Conservation (phyloP, 1,284 basidiomycete genomes). For the Rhizoctonia solani region DNA sequence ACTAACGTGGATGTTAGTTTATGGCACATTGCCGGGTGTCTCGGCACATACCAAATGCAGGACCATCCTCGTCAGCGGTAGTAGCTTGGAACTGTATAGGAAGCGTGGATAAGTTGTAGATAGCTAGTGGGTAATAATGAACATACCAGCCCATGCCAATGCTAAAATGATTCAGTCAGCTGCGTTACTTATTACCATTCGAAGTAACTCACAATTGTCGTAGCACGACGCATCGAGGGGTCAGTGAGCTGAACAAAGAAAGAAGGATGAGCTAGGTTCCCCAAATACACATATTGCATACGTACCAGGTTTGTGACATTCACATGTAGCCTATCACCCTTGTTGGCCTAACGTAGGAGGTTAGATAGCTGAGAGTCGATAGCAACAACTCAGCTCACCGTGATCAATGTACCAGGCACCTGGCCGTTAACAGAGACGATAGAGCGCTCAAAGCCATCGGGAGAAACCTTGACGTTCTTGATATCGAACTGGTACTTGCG, state of each 20-base stretch:
- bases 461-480: conserved; percentile 17
- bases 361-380: not conserved
- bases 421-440: conserved; percentile 26
- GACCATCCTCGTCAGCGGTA: conserved; percentile 24
- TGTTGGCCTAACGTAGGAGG: conserved; percentile 11
- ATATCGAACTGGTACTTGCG: conserved; percentile 20
- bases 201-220: conserved; percentile 18
- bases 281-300: not conserved
- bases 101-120: not conserved
- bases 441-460: conserved; percentile 29
- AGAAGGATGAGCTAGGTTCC: not conserved
- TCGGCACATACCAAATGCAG: conserved; percentile 19
- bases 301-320: conserved; percentile 23
- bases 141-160: conserved; percentile 33
- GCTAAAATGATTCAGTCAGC: not conserved
- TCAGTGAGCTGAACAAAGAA: conserved; percentile 19
- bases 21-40: not conserved
- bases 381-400: not conserved
- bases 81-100: conserved; percentile 16
- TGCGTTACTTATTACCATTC: not conserved
- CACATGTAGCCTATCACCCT: conserved; percentile 20
- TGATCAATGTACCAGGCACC: conserved; percentile 25
- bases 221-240: conserved; percentile 19
- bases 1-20: not conserved
- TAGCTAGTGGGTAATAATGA: not conserved